phyloP scores from a whole-genome alignment of 768 basidiomycete species.

The Rhodotorula toruloides region DNA sequence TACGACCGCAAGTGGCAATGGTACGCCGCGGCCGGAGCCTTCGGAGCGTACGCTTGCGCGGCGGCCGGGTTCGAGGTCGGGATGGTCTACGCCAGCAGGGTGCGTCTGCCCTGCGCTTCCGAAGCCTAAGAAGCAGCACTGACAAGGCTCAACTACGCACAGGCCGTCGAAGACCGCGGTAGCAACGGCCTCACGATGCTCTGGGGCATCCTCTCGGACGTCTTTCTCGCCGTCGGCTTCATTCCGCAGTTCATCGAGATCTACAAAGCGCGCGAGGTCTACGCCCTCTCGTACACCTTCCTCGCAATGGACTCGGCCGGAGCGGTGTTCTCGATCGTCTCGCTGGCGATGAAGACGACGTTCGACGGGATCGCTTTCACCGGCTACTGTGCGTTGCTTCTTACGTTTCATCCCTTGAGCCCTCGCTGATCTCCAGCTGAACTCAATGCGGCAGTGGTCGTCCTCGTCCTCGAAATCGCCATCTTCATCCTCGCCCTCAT shows the following conservation, averaged over 20 bases:
- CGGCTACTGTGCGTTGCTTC: constrained; percentile 17
- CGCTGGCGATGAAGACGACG: constrained; percentile 21
- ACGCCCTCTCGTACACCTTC: constrained; percentile 24
- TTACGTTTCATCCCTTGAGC: neutral
- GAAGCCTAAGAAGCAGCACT: neutral
- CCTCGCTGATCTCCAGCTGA: neutral
- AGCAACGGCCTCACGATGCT: constrained; percentile 12
- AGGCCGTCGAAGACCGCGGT: constrained; percentile 14
- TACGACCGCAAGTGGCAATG: constrained; percentile 24
- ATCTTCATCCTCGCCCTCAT: constrained; percentile 16
- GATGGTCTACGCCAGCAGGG: constrained; percentile 19
- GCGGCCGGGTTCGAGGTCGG: constrained; percentile 27
- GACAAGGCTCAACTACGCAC: neutral
- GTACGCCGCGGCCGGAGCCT: neutral
- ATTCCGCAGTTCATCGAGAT: constrained; percentile 32
- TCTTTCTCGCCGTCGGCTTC: constrained; percentile 25
- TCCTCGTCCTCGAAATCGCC: constrained; percentile 18
- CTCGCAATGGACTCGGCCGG: constrained; percentile 32
- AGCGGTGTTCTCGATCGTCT: constrained; percentile 33
- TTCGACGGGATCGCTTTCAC: constrained; percentile 23
- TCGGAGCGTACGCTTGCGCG: constrained; percentile 11
- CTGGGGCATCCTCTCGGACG: constrained; percentile 18
- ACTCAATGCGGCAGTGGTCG: neutral
- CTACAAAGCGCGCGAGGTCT: constrained; percentile 22
- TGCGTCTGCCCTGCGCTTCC: neutral